phyloP scores from a whole-genome alignment of 371 early-diverging fungal genomes.

The Apophysomyces trapeziformis region DNA sequence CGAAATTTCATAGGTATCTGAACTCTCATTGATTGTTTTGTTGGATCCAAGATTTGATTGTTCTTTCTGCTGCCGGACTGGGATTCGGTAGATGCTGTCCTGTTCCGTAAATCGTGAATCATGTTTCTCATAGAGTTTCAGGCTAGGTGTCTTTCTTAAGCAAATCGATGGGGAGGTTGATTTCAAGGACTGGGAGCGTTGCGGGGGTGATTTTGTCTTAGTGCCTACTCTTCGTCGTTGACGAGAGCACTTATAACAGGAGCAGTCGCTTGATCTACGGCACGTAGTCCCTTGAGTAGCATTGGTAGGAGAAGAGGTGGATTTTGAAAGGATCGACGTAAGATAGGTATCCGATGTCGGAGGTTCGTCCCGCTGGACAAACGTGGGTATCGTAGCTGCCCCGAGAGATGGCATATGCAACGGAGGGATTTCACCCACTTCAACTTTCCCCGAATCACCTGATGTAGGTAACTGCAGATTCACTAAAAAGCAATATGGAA shows the following conservation, averaged over 20 bases:
- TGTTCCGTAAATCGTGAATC: conserved; percentile 39
- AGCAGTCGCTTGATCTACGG: conserved; percentile 26
- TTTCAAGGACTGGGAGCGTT: conserved; percentile 7
- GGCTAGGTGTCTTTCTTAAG: conserved; percentile 43
- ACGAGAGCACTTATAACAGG: conserved; percentile 51
- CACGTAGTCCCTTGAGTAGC: conserved; percentile 6
- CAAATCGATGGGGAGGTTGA: conserved; percentile 17
- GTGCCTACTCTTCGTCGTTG: conserved; percentile 44
- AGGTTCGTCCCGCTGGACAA: neutral
- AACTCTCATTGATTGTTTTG: conserved; percentile 1
- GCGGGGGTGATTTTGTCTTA: conserved; percentile 7
- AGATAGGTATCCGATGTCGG: conserved; percentile 28
- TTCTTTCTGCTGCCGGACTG: neutral
- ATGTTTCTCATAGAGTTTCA: conserved; percentile 44
- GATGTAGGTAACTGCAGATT: conserved; percentile 34
- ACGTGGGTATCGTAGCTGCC: conserved; percentile 1
- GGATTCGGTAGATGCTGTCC: conserved; percentile 47
- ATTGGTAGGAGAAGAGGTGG: conserved; percentile 11
- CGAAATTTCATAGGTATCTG: conserved; percentile 43
- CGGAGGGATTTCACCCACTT: conserved; percentile 32
- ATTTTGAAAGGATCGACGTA: conserved; percentile 25
- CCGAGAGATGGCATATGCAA: conserved; percentile 15
- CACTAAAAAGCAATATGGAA: conserved; percentile 21
- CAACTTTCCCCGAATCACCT: conserved; percentile 42
- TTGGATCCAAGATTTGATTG: neutral